These are phyloP conservation scores for Neofusicoccum umdonicola DNA, from an alignment of 2,329 filamentous ascomycete species.

Conservation along the genomic window DNA sequence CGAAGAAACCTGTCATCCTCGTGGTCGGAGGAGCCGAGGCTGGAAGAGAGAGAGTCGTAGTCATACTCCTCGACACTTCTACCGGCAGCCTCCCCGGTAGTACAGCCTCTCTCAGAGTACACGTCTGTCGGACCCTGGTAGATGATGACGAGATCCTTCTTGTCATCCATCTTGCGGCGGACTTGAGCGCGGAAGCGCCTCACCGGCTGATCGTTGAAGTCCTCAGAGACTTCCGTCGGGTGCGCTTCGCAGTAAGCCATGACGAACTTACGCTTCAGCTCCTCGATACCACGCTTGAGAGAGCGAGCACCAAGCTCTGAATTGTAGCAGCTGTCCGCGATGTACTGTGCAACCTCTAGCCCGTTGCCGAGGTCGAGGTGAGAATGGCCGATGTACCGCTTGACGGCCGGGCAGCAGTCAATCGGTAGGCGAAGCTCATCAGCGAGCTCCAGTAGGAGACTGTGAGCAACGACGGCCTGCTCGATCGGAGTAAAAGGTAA, in stretches of 20 bases:
- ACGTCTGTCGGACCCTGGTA: background rate
- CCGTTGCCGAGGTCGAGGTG: background rate
- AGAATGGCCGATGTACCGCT: background rate
- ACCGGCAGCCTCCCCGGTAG: background rate
- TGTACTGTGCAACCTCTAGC: background rate
- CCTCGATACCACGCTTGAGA: background rate
- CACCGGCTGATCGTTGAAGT: background rate
- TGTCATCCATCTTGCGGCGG: background rate
- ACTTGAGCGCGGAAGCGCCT: background rate
- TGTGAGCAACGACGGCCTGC: constrained; percentile 44
- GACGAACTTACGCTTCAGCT: background rate
- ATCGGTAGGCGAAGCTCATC: constrained; percentile 28
- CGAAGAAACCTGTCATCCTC: background rate
- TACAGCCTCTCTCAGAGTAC: too few relatives aligned
- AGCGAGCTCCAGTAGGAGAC: constrained; percentile 39
- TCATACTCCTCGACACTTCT: background rate
- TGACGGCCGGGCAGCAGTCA: constrained; percentile 18
- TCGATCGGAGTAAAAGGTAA: constrained; percentile 42
- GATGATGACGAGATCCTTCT: background rate
- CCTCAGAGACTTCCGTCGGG: background rate
- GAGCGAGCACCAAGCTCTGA: constrained; percentile 1
- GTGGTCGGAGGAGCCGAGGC: background rate
- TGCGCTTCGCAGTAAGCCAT: background rate
- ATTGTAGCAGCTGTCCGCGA: background rate
- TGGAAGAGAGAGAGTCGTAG: background rate